Base-by-base conservation (phyloP, 2,329 filamentous ascomycete genomes). In the Calonectria hongkongensis region DNA sequence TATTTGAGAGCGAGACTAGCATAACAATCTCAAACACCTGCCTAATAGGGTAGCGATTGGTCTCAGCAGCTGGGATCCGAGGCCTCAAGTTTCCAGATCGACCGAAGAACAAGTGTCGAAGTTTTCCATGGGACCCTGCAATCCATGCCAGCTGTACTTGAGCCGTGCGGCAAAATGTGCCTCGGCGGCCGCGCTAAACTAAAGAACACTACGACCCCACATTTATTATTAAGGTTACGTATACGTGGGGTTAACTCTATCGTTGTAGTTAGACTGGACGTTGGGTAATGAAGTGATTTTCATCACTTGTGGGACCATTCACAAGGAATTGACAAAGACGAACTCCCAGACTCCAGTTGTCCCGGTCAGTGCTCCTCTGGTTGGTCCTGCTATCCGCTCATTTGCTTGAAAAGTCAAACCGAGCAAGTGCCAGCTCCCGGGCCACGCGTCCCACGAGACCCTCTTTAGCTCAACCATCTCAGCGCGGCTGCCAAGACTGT, bases 231-330 rank as follows among this genome's bases (percentile, higher is more conserved):
- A 41, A 60, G 54, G 54, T 60, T 60, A 60, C 54, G 54, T 60
- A 60, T 60, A 43, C 54, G 54, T 60, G 54, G 54, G 54, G 54
- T 60, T 36, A 60, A 60, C 54, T 60, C 54, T 60, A 60, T 41
- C 16, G 33, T 27, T 25, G 25, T 27, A 39, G 54, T 60, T 60
- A 60, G 30, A 16, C 13, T 8, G 33, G n/a, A 16, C n/a, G 13
- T 4, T 60, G 36, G 54, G 36, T 27, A 60, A 60, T 60, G 54
- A 60, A 60, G 54, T 27, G 54, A 41, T 60, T 60, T 60, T 60
- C 54, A 60, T 41, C 33, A 60, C 54, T 15, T 41, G 54, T 60
- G 54, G 54, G 54, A 21, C 54, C 39, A 43, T 60, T 60, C 41
- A 16, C 36, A 41, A 41, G 33, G 33, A 41, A 25, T 60, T 60